Percentiles rank a stretch among this genome's conserved stretches.
phyloP scores from a whole-genome alignment of 1,139 yeast genomes.

The Yarrowia galli region DNA sequence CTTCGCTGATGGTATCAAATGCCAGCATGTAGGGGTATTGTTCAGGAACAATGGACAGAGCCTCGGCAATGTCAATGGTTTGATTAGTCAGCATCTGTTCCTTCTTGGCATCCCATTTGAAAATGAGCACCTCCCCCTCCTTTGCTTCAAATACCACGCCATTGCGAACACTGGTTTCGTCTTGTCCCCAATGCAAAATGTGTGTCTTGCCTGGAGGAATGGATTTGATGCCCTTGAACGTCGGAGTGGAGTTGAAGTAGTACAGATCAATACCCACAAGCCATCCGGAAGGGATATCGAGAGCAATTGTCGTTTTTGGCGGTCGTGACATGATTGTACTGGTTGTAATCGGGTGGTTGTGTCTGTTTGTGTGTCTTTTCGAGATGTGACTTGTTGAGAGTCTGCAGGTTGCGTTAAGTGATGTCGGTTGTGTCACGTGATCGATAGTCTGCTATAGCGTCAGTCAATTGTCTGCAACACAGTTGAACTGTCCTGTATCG shows the following conservation, averaged over 20 bases:
- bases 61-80: neutral
- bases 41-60: neutral
- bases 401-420: too few relatives aligned
- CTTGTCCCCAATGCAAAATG: conserved; percentile 28
- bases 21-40: conserved; percentile 20
- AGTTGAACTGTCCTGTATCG: too few relatives aligned
- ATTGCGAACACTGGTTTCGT: conserved; percentile 3
- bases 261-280: conserved; percentile 21
- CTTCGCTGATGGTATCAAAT: neutral
- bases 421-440: neutral
- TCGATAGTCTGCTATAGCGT: too few relatives aligned
- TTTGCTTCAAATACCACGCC: conserved; percentile 12
- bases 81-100: conserved; percentile 11
- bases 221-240: conserved; percentile 14
- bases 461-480: too few relatives aligned
- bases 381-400: too few relatives aligned
- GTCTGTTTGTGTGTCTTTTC: neutral
- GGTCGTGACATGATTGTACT: conserved; percentile 9
- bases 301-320: conserved; percentile 13
- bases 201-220: neutral
- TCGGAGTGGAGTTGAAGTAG: conserved; percentile 22
- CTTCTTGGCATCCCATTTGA: conserved; percentile 19
- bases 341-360: neutral
- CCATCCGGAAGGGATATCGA: conserved; percentile 26
- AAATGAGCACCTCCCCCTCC: conserved; percentile 2